Percentiles rank a stretch among this genome's conserved stretches.
phyloP scores from a whole-genome alignment of 73 alveolate genomes.

The Paramecium biaurelia region DNA sequence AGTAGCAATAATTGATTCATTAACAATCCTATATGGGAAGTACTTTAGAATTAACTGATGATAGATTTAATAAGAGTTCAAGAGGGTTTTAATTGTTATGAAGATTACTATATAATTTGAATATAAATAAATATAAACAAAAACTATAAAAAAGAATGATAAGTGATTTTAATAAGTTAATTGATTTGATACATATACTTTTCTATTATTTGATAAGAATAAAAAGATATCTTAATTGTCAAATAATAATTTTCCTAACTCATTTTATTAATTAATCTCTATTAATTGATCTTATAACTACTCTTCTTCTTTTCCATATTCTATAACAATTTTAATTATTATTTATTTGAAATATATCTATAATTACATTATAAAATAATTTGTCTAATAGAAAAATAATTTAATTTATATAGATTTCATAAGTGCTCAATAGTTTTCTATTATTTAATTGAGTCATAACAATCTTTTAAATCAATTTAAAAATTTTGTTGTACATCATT shows the following conservation, averaged over 20 bases:
- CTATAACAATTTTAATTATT: not conserved
- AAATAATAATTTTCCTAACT: not conserved
- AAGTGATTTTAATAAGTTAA: not conserved
- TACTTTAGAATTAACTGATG: not conserved
- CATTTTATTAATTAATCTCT: not conserved
- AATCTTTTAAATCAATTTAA: not conserved
- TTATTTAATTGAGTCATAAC: not conserved
- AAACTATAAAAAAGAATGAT: not conserved
- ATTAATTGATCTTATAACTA: not conserved
- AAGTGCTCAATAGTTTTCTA: not conserved
- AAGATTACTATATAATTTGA: not conserved
- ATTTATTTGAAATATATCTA: not conserved
- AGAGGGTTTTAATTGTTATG: not conserved
- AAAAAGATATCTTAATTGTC: not conserved
- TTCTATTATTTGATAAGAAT: not conserved
- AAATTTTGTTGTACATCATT: not conserved
- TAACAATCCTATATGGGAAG: not conserved
- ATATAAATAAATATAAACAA: not conserved
- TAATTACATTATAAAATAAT: not conserved
- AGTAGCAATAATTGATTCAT: not conserved
- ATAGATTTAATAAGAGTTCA: not conserved
- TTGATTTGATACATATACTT: not conserved
- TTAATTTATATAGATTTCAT: not conserved
- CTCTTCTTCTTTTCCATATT: not conserved
- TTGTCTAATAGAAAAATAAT: not conserved